Conservation (phyloP, 2,329 filamentous ascomycete species). For the Xylaria sp. region DNA sequence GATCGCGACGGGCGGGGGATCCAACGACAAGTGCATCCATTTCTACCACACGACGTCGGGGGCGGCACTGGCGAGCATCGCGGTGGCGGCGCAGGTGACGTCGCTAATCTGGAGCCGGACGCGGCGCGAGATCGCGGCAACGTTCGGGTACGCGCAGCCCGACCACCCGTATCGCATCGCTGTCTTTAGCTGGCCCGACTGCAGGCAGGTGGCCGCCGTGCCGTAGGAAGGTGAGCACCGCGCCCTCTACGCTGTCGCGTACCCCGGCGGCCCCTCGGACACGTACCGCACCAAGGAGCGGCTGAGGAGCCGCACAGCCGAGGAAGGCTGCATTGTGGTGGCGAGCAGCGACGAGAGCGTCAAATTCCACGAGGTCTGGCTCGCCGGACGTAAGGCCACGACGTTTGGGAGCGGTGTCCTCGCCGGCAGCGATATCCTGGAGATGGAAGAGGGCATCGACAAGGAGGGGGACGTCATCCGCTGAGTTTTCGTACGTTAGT, state of each 20-base stretch:
- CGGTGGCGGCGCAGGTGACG: constrained; percentile 93
- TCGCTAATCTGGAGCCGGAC: constrained; percentile 90
- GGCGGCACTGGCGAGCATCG: constrained; percentile 86
- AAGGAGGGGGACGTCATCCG: constrained; percentile 78
- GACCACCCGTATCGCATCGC: constrained; percentile 91
- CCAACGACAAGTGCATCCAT: constrained; percentile 94
- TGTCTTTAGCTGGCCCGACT: constrained; percentile 94
- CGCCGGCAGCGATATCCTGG: constrained; percentile 86
- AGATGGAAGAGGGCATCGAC: constrained; percentile 82
- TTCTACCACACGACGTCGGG: constrained; percentile 92
- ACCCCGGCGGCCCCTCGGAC: constrained; percentile 66
- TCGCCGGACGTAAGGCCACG: constrained; percentile 67
- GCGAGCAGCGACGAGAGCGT: constrained; percentile 92
- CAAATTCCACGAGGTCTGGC: constrained; percentile 97
- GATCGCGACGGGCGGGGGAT: constrained; percentile 90
- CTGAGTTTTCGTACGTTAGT: constrained; percentile 52
- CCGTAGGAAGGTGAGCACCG: constrained; percentile 84
- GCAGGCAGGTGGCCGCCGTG: constrained; percentile 84
- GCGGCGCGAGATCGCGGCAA: constrained; percentile 87
- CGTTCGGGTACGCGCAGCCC: constrained; percentile 92
- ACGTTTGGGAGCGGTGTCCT: constrained; percentile 69
- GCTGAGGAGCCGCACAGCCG: constrained; percentile 61
- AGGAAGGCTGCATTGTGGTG: constrained; percentile 88
- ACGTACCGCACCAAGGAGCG: constrained; percentile 64
- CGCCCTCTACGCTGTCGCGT: constrained; percentile 88